Percentiles rank a stretch among this genome's conserved stretches.
phyloP scores from a whole-genome alignment of 2,329 filamentous ascomycete species.

The Epichloe elymi region DNA sequence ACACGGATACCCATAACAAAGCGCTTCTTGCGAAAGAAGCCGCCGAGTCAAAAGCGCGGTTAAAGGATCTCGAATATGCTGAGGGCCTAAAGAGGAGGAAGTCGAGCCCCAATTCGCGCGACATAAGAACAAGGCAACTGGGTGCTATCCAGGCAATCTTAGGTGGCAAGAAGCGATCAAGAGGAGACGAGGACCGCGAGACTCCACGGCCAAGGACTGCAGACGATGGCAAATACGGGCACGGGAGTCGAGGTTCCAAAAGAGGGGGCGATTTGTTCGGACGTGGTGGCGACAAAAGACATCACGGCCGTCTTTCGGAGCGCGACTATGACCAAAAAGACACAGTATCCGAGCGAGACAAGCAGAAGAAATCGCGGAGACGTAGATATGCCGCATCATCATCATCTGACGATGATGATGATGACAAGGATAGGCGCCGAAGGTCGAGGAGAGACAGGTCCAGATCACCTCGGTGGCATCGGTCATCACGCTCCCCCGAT shows the following conservation, averaged over 20 bases:
- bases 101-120: slow-evolving; percentile 31
- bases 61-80: slow-evolving; percentile 45
- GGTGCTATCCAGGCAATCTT: slow-evolving; percentile 48
- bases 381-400: neutral
- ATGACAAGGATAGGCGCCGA: slow-evolving; percentile 5
- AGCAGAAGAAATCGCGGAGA: neutral
- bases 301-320: slow-evolving; percentile 14
- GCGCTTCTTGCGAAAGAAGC: slow-evolving; percentile 74
- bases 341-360: slow-evolving; percentile 5
- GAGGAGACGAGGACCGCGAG: slow-evolving; percentile 3
- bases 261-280: neutral
- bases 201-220: slow-evolving; percentile 5
- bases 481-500: slow-evolving; percentile 19
- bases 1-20: slow-evolving; percentile 81
- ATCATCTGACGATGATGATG: neutral
- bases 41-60: slow-evolving; percentile 59
- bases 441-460: slow-evolving; percentile 9
- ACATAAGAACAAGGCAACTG: slow-evolving; percentile 44
- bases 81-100: slow-evolving; percentile 31
- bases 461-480: slow-evolving; percentile 14
- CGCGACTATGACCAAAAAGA: slow-evolving; percentile 9
- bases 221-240: slow-evolving; percentile 9
- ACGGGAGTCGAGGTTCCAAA: neutral
- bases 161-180: slow-evolving; percentile 26
- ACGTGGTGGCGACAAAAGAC: slow-evolving; percentile 2